A percentile compares a stretch with the other conserved stretches of the same genome.
Conservation (phyloP, 2,329 filamentous ascomycete genomes). For the Clonostachys solani region DNA sequence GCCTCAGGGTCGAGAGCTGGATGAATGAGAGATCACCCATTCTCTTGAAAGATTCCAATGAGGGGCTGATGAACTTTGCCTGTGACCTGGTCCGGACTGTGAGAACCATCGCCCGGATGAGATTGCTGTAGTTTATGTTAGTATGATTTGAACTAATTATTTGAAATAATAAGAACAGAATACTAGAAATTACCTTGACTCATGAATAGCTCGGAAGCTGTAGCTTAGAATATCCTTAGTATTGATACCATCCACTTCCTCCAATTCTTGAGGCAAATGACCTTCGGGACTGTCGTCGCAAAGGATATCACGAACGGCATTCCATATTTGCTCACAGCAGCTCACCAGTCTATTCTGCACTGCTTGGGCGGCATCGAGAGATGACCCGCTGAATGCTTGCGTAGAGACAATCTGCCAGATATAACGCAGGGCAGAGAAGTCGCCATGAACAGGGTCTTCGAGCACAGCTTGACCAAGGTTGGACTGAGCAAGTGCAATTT, state of each 20-base stretch:
- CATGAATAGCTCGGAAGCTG: constrained; percentile 91
- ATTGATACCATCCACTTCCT: constrained; percentile 65
- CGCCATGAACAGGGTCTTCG: constrained; percentile 63
- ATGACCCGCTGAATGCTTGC: constrained; percentile 26
- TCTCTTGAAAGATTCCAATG: constrained; percentile 50
- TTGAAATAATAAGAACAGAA: neutral
- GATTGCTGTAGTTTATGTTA: constrained; percentile 47
- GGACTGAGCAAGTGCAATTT: constrained; percentile 56
- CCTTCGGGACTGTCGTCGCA: constrained; percentile 96
- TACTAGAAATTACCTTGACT: constrained; percentile 64
- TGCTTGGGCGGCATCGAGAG: constrained; percentile 25
- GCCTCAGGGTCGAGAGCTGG: constrained; percentile 77
- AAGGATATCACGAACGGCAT: constrained; percentile 68
- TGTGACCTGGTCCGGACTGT: constrained; percentile 44
- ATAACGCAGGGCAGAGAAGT: constrained; percentile 61
- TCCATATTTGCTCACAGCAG: constrained; percentile 70
- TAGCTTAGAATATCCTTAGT: constrained; percentile 92
- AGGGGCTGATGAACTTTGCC: constrained; percentile 39
- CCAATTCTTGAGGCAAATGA: constrained; percentile 72
- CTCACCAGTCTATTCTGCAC: constrained; percentile 53
- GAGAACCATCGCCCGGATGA: constrained; percentile 60
- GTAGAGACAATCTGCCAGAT: constrained; percentile 47
- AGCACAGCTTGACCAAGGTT: constrained; percentile 65
- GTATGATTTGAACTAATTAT: neutral
- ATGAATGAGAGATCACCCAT: constrained; percentile 75